Conservation (phyloP, 2,329 filamentous ascomycete species). For the Aureobasidium sp. region DNA sequence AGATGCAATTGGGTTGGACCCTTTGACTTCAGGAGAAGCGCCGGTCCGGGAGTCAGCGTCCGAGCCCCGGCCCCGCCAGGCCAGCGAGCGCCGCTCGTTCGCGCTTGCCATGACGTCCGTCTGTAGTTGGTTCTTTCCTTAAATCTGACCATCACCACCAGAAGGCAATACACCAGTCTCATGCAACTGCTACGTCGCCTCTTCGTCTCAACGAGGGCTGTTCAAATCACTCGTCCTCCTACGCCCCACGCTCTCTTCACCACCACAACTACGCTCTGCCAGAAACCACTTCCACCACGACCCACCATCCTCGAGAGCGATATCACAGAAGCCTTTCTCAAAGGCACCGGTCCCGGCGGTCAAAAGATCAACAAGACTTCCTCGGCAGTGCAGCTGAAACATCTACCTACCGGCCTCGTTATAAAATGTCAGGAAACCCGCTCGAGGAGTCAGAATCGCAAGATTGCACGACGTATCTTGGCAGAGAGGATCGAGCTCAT, state of each 20-base stretch:
- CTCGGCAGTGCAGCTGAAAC: conserved; percentile 87
- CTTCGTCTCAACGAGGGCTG: background rate
- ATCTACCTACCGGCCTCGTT: conserved; percentile 83
- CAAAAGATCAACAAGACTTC: conserved; percentile 99
- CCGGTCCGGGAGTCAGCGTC: background rate
- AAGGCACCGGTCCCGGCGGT: conserved; percentile 85
- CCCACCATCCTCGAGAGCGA: conserved; percentile 70
- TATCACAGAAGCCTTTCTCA: conserved; percentile 78
- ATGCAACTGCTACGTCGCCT: conserved; percentile 12
- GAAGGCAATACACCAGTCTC: background rate
- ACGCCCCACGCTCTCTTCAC: conserved; percentile 21
- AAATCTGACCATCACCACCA: background rate
- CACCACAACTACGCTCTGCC: conserved; percentile 20
- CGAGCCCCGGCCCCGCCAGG: background rate
- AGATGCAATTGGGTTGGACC: background rate
- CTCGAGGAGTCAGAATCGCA: conserved; percentile 78
- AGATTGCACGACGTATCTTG: conserved; percentile 70
- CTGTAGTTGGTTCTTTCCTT: background rate
- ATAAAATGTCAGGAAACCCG: conserved; percentile 92
- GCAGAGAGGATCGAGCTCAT: conserved; percentile 70
- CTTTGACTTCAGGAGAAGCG: conserved; percentile 3
- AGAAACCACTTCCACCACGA: conserved; percentile 65
- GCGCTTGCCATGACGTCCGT: background rate
- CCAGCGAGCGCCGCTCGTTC: background rate
- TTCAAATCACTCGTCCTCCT: background rate